Evolutionary conservation across 1,284 basidiomycete genomes (phyloP).

Genomic region (Marasmius sp.): DNA sequence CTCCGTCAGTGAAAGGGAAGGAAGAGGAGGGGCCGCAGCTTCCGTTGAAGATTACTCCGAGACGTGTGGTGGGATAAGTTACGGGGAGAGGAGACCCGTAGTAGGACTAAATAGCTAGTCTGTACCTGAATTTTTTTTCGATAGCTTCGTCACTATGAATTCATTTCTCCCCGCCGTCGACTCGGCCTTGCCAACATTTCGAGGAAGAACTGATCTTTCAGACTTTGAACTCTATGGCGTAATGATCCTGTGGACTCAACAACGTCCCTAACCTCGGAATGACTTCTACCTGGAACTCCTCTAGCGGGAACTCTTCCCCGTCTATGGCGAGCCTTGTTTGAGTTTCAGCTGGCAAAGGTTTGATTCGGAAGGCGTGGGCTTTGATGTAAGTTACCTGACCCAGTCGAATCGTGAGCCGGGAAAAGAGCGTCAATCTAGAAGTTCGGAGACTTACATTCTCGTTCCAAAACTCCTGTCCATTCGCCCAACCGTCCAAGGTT

Average conservation of each 20-base stretch:
- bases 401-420: conserved; percentile 45
- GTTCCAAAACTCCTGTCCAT: conserved; percentile 71
- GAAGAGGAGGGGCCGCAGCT: conserved; percentile 9
- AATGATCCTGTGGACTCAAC: conserved; percentile 70
- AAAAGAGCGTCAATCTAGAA: background rate
- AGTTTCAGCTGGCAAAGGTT: conserved; percentile 46
- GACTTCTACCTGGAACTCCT: conserved; percentile 84
- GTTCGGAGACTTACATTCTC: conserved; percentile 45
- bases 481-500: conserved; percentile 68
- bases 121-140: too few relatives aligned
- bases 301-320: conserved; percentile 82
- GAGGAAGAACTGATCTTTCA: too few relatives aligned
- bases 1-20: conserved; percentile 9
- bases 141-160: too few relatives aligned
- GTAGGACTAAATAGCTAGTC: too few relatives aligned
- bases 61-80: background rate
- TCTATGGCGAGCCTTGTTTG: conserved; percentile 71
- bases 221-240: conserved; percentile 49
- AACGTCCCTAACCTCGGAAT: conserved; percentile 72
- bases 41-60: conserved; percentile 2
- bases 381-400: conserved; percentile 60
- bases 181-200: too few relatives aligned
- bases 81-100: background rate
- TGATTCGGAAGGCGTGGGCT: conserved; percentile 73
- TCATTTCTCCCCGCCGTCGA: too few relatives aligned